Base-by-base conservation (phyloP, 805 yeast species). In the Sugiyamaella valdiviana region DNA sequence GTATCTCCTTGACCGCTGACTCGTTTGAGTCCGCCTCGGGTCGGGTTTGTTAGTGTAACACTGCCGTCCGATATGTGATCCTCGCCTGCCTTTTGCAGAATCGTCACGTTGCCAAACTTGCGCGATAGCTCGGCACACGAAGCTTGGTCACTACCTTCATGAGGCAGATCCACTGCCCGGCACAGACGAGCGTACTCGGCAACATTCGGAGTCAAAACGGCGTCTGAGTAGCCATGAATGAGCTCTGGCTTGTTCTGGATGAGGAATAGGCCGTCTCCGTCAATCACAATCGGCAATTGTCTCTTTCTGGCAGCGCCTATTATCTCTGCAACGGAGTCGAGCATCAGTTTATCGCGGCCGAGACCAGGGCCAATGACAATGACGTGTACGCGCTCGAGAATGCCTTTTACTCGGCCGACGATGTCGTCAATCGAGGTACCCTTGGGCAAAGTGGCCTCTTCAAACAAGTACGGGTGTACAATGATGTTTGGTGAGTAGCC, bases 1-100 rank as follows among this genome's bases (percentile, higher is more conserved):
- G 96, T 85, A 59, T 93, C 99, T 21, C 99, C 99, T 67, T 93
- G 98, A 0, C 99, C 99, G 10, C 97, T 96, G 6, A 86, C 95
- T 46, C 99, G 73, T 60, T 86, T 83, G 44, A 69, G 65, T 5
- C 93, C 82, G 1, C 98, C 97, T 14, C 63, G 58, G 26, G 70
- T 60, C 32, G 72, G 72, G 52, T 74, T 76, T 2, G 67, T 57
- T 5, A 85, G 53, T 4, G 68, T 58, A 3, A 64, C 60, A 3
- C 66, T 70, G 1, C 77, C 78, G 44, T 73, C 68, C 4, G 79
- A 83, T 9, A 89, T 82, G 35, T 76, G 54, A 60, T 93, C 99
- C 1, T 57, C 54, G 0, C 57, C 47, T 1, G 97, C 97, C 64
- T 93, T 93, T 32, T 83, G 78, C 15, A 93, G 59, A n/a, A 87